Conservation (phyloP, 352 stramenopile genomes). For the Salisapilia sapeloensis region DNA sequence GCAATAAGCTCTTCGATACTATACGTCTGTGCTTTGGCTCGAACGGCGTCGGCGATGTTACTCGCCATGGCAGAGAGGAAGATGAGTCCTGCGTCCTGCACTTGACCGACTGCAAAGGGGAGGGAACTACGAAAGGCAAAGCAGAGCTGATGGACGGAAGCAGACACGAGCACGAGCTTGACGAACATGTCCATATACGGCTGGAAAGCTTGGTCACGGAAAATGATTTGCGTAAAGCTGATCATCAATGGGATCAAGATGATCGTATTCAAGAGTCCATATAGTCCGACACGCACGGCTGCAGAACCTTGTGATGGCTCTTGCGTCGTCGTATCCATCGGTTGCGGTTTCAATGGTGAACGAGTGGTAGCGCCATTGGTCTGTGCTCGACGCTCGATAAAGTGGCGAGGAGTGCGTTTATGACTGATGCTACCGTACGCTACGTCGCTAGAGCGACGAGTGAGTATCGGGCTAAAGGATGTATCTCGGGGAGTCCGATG, state of each 20-base stretch:
- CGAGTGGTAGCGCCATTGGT: no score
- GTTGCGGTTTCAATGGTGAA: no score
- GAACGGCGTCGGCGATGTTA: conserved; percentile 69
- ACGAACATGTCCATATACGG: conserved; percentile 84
- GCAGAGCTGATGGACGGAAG: conserved; percentile 64
- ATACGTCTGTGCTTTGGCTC: conserved; percentile 36
- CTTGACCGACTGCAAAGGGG: conserved; percentile 94
- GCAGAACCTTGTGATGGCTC: no score
- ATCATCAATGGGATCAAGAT: conserved; percentile 85
- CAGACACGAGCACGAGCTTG: conserved; percentile 88
- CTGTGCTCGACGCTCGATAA: no score
- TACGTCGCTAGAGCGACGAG: no score
- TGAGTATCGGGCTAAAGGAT: no score
- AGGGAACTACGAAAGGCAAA: conserved; percentile 85
- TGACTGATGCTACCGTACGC: no score
- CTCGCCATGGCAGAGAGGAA: conserved; percentile 94
- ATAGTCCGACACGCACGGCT: conserved; percentile 29
- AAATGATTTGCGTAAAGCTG: conserved; percentile 94
- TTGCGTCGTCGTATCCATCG: no score
- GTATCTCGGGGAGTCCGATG: no score
- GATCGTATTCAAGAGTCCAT: conserved; percentile 88
- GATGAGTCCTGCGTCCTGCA: conserved; percentile 98
- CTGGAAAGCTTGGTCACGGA: conserved; percentile 83
- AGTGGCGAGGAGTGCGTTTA: no score
- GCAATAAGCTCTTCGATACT: conserved; percentile 78